Conservation (phyloP, 768 basidiomycete genomes). For the Termitomyces bulborhizus region DNA sequence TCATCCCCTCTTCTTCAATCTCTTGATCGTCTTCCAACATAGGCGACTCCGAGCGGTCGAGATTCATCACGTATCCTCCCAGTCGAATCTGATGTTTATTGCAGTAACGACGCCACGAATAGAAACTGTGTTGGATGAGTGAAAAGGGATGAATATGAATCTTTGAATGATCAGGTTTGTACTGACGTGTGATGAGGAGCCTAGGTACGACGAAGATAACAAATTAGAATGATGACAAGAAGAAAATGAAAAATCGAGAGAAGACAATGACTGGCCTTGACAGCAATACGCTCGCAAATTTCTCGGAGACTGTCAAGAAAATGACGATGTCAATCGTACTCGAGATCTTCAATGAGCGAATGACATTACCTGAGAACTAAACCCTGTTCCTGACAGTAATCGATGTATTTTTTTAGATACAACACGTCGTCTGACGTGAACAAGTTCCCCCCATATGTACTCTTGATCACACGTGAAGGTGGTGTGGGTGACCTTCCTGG, state of each 20-base stretch:
- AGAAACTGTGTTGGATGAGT: conserved; percentile 48
- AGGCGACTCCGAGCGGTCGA: conserved; percentile 42
- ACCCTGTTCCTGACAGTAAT: conserved; percentile 86
- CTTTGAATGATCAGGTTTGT: neutral
- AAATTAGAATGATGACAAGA: neutral
- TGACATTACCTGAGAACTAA: conserved; percentile 60
- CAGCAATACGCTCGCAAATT: conserved; percentile 82
- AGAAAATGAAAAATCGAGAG: neutral
- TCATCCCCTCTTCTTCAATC: conserved; percentile 33
- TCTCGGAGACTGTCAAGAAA: conserved; percentile 51
- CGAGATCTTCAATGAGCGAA: neutral
- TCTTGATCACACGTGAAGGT: conserved; percentile 78
- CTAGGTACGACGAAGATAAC: conserved; percentile 24
- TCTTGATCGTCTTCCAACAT: conserved; percentile 36
- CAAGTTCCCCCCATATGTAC: conserved; percentile 83
- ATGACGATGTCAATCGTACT: neutral
- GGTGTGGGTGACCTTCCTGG: conserved; percentile 80
- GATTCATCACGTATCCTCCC: conserved; percentile 76
- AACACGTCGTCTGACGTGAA: conserved; percentile 81
- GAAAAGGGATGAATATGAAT: neutral
- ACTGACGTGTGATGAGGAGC: conserved; percentile 86
- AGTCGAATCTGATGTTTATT: conserved; percentile 91
- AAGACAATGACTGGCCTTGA: conserved; percentile 46
- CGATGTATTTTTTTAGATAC: conserved; percentile 84
- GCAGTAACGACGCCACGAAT: conserved; percentile 88